Conservation (phyloP, 805 yeast species). For the Metschnikowia bowlesiae region DNA sequence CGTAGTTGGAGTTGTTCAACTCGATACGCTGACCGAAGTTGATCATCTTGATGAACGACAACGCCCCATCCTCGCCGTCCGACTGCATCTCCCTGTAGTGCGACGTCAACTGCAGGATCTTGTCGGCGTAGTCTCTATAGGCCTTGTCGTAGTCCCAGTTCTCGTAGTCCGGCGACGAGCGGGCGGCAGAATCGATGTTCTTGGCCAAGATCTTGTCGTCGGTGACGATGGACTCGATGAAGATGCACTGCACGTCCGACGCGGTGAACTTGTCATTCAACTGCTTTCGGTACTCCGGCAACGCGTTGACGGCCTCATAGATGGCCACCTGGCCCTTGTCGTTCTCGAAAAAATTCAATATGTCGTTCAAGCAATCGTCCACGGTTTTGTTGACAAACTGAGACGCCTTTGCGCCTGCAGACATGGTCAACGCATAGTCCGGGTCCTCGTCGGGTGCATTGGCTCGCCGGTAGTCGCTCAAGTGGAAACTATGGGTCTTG, state of each 20-base stretch:
- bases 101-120: slow-evolving; percentile 64
- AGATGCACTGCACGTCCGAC: slow-evolving; percentile 68
- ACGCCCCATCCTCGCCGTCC: slow-evolving; percentile 31
- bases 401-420: slow-evolving; percentile 32
- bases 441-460: slow-evolving; percentile 40
- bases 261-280: slow-evolving; percentile 51
- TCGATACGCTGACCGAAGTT: slow-evolving; percentile 86
- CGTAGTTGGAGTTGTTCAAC: slow-evolving; percentile 76
- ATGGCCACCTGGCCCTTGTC: slow-evolving; percentile 93
- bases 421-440: slow-evolving; percentile 66
- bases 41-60: slow-evolving; percentile 78
- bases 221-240: slow-evolving; percentile 83
- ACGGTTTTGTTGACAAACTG: slow-evolving; percentile 55
- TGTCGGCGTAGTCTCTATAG: slow-evolving; percentile 65
- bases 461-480: slow-evolving; percentile 82
- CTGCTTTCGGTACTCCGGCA: slow-evolving; percentile 59
- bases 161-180: slow-evolving; percentile 79
- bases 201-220: slow-evolving; percentile 62
- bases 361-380: slow-evolving; percentile 62
- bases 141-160: slow-evolving; percentile 76
- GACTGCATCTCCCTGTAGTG: slow-evolving; percentile 71
- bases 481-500: slow-evolving; percentile 67
- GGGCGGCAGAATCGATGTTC: slow-evolving; percentile 76
- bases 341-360: slow-evolving; percentile 62
- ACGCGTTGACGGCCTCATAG: slow-evolving; percentile 91